Percentiles rank a stretch among this genome's conserved stretches.
Evolutionary conservation across 202 grass and related monocot genomes (phyloP).

Genomic region (Sporobolus alterniflorus): DNA sequence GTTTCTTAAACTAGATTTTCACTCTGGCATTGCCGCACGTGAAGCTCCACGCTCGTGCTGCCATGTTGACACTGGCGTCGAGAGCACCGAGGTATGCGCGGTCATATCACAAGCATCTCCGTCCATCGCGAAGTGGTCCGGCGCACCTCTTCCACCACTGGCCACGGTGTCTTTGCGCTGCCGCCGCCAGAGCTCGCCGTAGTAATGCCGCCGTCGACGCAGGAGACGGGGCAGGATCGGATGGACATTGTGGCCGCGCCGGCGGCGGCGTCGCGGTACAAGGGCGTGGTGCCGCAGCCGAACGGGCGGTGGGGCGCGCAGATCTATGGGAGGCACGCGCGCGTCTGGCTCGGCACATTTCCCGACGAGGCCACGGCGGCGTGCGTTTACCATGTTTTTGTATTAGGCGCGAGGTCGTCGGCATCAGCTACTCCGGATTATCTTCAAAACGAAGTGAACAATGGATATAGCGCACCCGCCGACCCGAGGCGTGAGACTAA

Average conservation of each 20-base stretch:
- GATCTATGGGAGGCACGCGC: constrained; percentile 43
- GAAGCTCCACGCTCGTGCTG: background rate
- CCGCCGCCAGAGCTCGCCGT: background rate
- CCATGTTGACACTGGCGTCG: background rate
- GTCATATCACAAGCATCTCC: background rate
- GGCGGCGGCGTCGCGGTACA: constrained; percentile 28
- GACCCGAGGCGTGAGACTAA: no score
- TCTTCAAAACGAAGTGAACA: no score
- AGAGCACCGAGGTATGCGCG: background rate
- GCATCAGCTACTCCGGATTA: no score
- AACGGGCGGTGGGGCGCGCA: constrained; percentile 48
- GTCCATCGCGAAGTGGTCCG: background rate
- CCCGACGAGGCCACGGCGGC: constrained; percentile 20
- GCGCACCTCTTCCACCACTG: no score
- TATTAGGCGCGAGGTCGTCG: constrained; percentile 37
- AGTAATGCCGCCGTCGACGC: background rate
- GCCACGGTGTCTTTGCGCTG: no score
- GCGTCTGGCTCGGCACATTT: constrained; percentile 51
- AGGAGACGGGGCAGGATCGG: background rate
- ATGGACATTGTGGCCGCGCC: background rate
- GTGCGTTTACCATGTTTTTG: constrained; percentile 37
- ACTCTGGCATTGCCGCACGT: background rate
- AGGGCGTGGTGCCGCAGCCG: constrained; percentile 47
- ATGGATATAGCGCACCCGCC: no score
- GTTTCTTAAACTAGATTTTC: background rate